Evolutionary conservation across 2,329 filamentous ascomycete species (phyloP).

Genomic region (Metarhizium rileyi): DNA sequence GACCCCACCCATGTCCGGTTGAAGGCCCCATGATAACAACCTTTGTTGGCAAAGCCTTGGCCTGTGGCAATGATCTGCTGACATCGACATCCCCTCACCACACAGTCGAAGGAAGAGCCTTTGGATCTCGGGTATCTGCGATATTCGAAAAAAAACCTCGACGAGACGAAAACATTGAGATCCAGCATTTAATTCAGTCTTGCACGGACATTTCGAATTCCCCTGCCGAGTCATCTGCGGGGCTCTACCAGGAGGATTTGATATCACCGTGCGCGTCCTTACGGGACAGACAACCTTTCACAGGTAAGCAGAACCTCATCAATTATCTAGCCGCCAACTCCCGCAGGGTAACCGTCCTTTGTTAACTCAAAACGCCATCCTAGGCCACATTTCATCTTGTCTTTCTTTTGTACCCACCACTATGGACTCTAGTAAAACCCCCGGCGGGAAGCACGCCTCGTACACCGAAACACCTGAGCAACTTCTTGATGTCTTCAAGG

Average conservation of each 20-base stretch:
- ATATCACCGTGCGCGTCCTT: background rate
- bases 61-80: background rate
- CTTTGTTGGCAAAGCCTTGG: background rate
- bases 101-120: background rate
- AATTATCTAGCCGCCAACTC: background rate
- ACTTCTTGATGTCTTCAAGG: slow-evolving; percentile 82
- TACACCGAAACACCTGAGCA: slow-evolving; percentile 42
- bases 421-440: slow-evolving; percentile 10
- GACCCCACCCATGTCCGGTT: background rate
- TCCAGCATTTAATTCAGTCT: background rate
- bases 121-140: background rate
- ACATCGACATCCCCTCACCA: background rate
- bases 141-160: background rate
- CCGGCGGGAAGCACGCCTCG: slow-evolving; percentile 19
- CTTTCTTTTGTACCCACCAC: background rate
- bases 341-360: background rate
- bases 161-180: background rate
- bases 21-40: slow-evolving; percentile 3
- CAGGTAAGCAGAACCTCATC: slow-evolving; percentile 2
- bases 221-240: slow-evolving; percentile 3
- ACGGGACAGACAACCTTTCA: background rate
- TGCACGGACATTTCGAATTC: background rate
- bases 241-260: background rate
- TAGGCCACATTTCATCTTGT: background rate
- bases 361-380: background rate